Evolutionary conservation across 345 rosid species (phyloP).

Genomic region (Pugionium cornutum): DNA sequence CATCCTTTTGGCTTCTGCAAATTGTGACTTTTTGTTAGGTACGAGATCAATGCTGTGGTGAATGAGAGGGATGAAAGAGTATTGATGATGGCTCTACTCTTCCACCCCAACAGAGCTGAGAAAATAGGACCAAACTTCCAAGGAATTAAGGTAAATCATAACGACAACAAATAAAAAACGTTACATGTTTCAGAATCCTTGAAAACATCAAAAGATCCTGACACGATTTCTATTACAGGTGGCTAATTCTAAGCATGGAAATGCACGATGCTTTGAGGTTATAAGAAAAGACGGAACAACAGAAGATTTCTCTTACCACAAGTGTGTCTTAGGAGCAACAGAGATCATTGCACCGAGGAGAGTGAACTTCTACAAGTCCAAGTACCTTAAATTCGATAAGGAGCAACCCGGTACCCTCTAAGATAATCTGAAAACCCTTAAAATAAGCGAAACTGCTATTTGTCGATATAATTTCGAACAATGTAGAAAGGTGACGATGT

Average conservation of each 20-base stretch:
- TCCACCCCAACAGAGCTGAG: constrained; percentile 75
- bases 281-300: constrained; percentile 66
- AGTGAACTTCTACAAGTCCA: constrained; percentile 48
- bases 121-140: constrained; percentile 70
- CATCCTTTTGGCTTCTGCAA: neutral
- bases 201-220: constrained; percentile 11
- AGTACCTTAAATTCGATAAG: constrained; percentile 31
- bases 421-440: neutral
- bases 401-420: neutral
- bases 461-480: constrained; percentile 15
- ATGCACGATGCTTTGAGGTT: constrained; percentile 69
- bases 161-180: neutral
- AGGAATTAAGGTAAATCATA: constrained; percentile 59
- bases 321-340: constrained; percentile 73
- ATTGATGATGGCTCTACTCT: constrained; percentile 58
- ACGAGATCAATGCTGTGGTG: constrained; percentile 55
- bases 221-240: constrained; percentile 51
- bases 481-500: constrained; percentile 6
- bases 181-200: constrained; percentile 3
- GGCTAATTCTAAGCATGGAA: constrained; percentile 55
- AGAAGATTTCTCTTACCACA: constrained; percentile 86
- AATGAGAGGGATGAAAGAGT: constrained; percentile 51
- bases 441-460: neutral
- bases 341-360: constrained; percentile 66
- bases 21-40: constrained; percentile 43